phyloP scores from a whole-genome alignment of 306 rosid genomes.

The Cicer chorassanicum region DNA sequence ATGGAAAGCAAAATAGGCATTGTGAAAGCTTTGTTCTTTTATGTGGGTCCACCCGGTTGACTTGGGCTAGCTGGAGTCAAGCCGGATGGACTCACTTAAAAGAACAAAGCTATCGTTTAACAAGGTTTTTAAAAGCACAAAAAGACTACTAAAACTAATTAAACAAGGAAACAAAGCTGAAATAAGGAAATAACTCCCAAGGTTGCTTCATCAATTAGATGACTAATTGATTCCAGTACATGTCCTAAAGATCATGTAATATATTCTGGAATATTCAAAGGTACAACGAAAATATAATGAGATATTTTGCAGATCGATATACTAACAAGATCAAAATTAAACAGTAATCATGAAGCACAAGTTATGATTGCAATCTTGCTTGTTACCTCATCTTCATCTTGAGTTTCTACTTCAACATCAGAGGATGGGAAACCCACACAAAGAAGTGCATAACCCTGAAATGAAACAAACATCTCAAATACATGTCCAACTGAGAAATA shows the following conservation, averaged over 20 bases:
- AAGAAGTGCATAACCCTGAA: slow-evolving; percentile 98
- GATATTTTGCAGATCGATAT: neutral
- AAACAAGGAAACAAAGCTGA: slow-evolving; percentile 11
- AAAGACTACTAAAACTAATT: neutral
- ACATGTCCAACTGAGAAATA: slow-evolving; percentile 30
- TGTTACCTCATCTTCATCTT: slow-evolving; percentile 97
- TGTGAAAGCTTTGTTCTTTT: neutral
- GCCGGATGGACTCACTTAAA: too few relatives aligned
- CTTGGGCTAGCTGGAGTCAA: neutral
- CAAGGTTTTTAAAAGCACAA: neutral
- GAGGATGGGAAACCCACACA: slow-evolving; percentile 94
- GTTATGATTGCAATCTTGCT: slow-evolving; percentile 11
- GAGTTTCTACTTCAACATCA: slow-evolving; percentile 96
- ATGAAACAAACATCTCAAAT: slow-evolving; percentile 25
- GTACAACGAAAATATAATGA: neutral
- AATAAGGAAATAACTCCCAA: slow-evolving; percentile 24
- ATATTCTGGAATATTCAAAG: neutral
- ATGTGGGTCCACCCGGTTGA: neutral
- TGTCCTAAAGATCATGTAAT: neutral
- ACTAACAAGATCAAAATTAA: neutral
- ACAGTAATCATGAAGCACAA: slow-evolving; percentile 33
- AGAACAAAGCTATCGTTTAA: neutral
- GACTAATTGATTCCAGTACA: slow-evolving; percentile 15
- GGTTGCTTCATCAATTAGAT: neutral
- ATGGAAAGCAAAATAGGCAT: neutral